Conservation (phyloP, 1,284 basidiomycete genomes). For the Trichosporon ovoides region DNA sequence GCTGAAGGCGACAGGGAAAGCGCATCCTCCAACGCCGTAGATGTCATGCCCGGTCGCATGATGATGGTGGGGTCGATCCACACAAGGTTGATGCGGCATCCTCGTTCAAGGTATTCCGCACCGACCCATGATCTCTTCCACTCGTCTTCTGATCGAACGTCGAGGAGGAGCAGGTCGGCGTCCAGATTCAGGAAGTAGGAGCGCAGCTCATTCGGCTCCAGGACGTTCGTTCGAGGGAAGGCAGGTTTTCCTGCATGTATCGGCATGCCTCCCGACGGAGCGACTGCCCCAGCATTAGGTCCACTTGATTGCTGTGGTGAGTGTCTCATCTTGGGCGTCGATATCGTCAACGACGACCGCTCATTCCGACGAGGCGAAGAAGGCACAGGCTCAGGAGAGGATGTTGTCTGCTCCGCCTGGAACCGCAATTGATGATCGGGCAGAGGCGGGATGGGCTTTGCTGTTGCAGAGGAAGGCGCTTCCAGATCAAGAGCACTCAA, state of each 20-base stretch:
- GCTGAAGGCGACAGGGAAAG: constrained; percentile 64
- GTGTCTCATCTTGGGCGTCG: no score
- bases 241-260: constrained; percentile 39
- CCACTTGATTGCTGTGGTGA: no score
- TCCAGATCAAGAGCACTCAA: background rate
- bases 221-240: constrained; percentile 57
- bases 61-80: constrained; percentile 82
- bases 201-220: constrained; percentile 60
- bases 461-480: background rate
- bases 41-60: constrained; percentile 60
- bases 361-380: background rate
- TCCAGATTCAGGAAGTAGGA: constrained; percentile 57
- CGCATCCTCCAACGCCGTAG: constrained; percentile 64
- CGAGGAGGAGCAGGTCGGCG: constrained; percentile 69
- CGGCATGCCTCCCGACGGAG: background rate
- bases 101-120: constrained; percentile 47
- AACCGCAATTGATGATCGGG: background rate
- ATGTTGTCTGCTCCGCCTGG: background rate
- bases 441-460: background rate
- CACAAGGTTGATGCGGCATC: constrained; percentile 55
- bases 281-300: background rate
- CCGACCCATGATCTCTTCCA: constrained; percentile 71
- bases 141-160: constrained; percentile 71
- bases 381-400: background rate
- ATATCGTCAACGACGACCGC: background rate